A percentile compares a stretch with the other conserved stretches of the same genome.
phyloP scores from a whole-genome alignment of 2,329 filamentous ascomycete species.

The Botrytis sinoallii region DNA sequence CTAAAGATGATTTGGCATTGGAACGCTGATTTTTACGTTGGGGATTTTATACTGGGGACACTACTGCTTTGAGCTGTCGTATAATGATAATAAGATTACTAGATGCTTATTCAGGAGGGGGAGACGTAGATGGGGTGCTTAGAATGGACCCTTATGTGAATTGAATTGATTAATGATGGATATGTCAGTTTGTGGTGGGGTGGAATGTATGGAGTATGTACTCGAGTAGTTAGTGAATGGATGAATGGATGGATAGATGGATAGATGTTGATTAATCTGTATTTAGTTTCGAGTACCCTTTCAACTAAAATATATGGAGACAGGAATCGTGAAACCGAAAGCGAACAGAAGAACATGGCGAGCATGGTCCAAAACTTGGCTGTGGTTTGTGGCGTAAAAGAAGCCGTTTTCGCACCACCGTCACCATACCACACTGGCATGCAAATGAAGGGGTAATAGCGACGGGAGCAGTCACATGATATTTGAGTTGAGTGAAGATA shows the following conservation, averaged over 20 bases:
- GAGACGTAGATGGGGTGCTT: not conserved
- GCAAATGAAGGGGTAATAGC: not conserved
- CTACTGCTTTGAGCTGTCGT: not conserved
- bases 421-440: too few relatives aligned
- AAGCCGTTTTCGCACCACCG: not conserved
- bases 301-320: not conserved
- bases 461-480: not conserved
- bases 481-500: not conserved
- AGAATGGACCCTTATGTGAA: not conserved
- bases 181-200: not conserved
- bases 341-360: not conserved
- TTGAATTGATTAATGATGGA: not conserved
- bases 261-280: not conserved
- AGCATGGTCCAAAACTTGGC: not conserved
- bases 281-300: not conserved
- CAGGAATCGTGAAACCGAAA: not conserved
- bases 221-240: too few relatives aligned
- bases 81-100: not conserved
- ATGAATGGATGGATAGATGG: too few relatives aligned
- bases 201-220: not conserved
- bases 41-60: not conserved
- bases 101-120: not conserved
- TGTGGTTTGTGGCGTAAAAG: not conserved
- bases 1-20: not conserved
- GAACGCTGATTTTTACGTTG: not conserved